Base-by-base conservation (phyloP, 2,329 filamentous ascomycete species). In the Fusarium anthophilum region DNA sequence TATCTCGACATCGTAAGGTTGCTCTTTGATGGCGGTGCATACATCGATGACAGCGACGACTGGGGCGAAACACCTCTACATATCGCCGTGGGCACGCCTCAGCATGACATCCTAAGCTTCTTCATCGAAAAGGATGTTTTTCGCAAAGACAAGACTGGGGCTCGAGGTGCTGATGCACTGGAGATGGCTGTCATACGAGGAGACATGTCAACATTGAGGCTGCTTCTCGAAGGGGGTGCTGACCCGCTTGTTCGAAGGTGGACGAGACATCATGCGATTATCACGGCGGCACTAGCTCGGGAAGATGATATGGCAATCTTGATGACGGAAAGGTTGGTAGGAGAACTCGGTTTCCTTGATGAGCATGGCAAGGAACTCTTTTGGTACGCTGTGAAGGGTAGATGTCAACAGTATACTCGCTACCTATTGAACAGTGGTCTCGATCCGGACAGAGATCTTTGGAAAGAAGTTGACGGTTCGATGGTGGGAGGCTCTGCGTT, bases 171-270 rank as follows among this genome's bases (percentile, higher is more conserved):
- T 6, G 50, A 54, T 15, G 69, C 51, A 8, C 26, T 72, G 0
- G 47, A 63, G 24, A 47, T 43, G 12, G 69, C 58, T 6, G 30
- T 65, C 3, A 4, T 39, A 6, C 38, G 39, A 10, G 13, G 47
- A 8, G 24, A 48, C 2, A 28, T 38, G 3, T 10, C 22, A 11
- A 63, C 48, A 0, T 6, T 69, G 5, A 28, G n/a, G 0, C 20
- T 73, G 3, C 69, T 73, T n/a, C 30, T 73, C 5, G 20, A 48
- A 4, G 54, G 37, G 2, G 69, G 69, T 5, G 55, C 41, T 5
- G 26, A 57, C 22, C 58, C 50, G 8, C 22, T 41, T 3, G 15
- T 11, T 6, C 28, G 22, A 2, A 44, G 47, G 5, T 35, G 41
- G 43, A 41, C 54, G 3, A 56, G 50, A 4, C 43, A 37, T 7